A percentile compares a stretch with the other conserved stretches of the same genome.
Evolutionary conservation across 768 basidiomycete species (phyloP).

Genomic region (Trametopsis cervina): DNA sequence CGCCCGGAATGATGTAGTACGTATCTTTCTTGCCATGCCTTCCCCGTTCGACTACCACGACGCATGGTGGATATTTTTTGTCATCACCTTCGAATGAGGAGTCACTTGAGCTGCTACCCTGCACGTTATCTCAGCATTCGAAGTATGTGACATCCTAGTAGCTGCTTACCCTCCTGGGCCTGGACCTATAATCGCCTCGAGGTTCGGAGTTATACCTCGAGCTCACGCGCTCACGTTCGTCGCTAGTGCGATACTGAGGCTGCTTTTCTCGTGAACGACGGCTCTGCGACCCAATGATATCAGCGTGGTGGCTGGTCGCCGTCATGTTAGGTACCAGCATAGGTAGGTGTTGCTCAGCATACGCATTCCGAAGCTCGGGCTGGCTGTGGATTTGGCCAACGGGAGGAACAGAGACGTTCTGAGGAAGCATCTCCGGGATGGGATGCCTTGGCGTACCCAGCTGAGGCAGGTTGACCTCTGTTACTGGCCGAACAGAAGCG

Average conservation of each 20-base stretch:
- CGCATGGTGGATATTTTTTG: constrained; percentile 21
- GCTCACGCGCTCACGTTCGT: constrained; percentile 4
- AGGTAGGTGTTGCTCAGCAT: constrained; percentile 16
- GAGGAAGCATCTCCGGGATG: constrained; percentile 10
- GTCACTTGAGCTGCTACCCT: constrained; percentile 5
- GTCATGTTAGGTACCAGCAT: constrained; percentile 15
- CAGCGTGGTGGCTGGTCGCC: constrained; percentile 15
- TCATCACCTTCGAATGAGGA: constrained; percentile 12
- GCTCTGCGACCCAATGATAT: constrained; percentile 13
- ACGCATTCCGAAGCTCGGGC: constrained; percentile 9
- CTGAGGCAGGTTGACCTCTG: constrained; percentile 14
- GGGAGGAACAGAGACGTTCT: background rate
- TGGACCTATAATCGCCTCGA: background rate
- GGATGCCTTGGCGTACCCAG: constrained; percentile 14
- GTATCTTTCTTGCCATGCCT: constrained; percentile 23
- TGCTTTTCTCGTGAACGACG: constrained; percentile 4
- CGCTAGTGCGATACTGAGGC: background rate
- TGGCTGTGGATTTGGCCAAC: background rate
- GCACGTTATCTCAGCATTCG: background rate
- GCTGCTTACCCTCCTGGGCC: background rate
- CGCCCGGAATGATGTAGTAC: constrained; percentile 60
- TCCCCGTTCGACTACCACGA: constrained; percentile 24
- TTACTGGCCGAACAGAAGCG: constrained; percentile 12
- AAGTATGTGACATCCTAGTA: background rate
- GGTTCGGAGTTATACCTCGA: background rate